Evolutionary conservation across 2,329 filamentous ascomycete species (phyloP).

Genomic region (Colletotrichum destructivum): DNA sequence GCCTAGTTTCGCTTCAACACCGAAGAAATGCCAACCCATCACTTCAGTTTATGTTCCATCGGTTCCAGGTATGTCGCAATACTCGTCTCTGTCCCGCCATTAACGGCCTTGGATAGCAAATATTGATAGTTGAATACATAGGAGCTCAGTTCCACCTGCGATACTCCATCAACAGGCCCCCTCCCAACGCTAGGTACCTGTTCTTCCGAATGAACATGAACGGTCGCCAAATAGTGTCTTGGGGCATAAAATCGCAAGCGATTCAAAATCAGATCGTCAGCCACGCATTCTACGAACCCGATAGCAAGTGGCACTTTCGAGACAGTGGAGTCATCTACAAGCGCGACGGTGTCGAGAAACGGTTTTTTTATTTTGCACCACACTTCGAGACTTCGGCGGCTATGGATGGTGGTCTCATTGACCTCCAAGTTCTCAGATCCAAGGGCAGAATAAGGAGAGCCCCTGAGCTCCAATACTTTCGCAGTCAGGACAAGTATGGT

Average conservation of each 20-base stretch:
- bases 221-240: constrained; percentile 65
- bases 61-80: constrained; percentile 59
- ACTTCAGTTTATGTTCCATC: constrained; percentile 72
- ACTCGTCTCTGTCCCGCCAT: not conserved
- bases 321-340: constrained; percentile 53
- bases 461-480: constrained; percentile 60
- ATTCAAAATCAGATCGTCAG: constrained; percentile 57
- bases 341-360: constrained; percentile 61
- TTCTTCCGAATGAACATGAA: constrained; percentile 72
- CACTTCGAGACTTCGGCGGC: constrained; percentile 57
- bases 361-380: constrained; percentile 66
- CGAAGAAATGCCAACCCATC: constrained; percentile 56
- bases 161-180: constrained; percentile 59
- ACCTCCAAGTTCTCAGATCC: constrained; percentile 68
- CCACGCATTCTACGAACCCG: constrained; percentile 65
- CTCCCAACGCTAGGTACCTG: constrained; percentile 56
- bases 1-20: constrained; percentile 44
- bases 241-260: constrained; percentile 62
- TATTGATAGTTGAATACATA: constrained; percentile 46
- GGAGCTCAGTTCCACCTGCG: constrained; percentile 68
- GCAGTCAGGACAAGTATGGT: constrained; percentile 65
- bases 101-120: not conserved
- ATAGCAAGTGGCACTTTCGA: constrained; percentile 57
- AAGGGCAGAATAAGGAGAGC: constrained; percentile 60
- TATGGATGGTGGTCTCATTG: constrained; percentile 70